Evolutionary conservation across 2,329 filamentous ascomycete genomes (phyloP).

Genomic region (Aphanocladium album): DNA sequence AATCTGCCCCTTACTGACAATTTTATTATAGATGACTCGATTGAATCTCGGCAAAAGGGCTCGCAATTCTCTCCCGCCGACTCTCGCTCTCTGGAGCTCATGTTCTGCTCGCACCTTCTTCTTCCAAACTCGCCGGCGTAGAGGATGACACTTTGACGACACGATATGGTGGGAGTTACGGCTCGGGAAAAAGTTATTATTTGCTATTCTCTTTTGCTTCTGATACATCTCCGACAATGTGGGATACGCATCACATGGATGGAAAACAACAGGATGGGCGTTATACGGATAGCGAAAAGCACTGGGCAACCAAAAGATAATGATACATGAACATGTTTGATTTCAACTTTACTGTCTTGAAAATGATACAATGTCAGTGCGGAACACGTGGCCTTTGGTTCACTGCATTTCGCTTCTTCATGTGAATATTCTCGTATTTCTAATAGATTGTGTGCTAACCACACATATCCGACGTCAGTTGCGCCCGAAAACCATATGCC

Average conservation of each 20-base stretch:
- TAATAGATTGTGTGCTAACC: neutral
- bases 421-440: neutral
- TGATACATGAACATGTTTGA: conserved; percentile 5
- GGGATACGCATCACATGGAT: neutral
- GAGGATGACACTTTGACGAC: too few species aligned
- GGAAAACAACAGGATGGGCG: neutral
- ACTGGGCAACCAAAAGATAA: neutral
- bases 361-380: too few species aligned
- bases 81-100: conserved; percentile 46
- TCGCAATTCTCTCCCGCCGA: conserved; percentile 47
- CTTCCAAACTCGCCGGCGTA: conserved; percentile 28
- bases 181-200: neutral
- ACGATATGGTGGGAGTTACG: neutral
- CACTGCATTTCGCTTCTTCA: neutral
- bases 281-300: conserved; percentile 6
- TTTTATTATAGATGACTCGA: conserved; percentile 23
- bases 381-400: neutral
- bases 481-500: neutral
- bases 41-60: conserved; percentile 42
- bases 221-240: neutral
- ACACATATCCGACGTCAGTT: neutral
- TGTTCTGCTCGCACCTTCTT: conserved; percentile 45
- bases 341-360: neutral
- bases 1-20: neutral
- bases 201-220: neutral